Base-by-base conservation (phyloP, 2,329 filamentous ascomycete genomes). In the Zelopaecilomyces penicillatus region DNA sequence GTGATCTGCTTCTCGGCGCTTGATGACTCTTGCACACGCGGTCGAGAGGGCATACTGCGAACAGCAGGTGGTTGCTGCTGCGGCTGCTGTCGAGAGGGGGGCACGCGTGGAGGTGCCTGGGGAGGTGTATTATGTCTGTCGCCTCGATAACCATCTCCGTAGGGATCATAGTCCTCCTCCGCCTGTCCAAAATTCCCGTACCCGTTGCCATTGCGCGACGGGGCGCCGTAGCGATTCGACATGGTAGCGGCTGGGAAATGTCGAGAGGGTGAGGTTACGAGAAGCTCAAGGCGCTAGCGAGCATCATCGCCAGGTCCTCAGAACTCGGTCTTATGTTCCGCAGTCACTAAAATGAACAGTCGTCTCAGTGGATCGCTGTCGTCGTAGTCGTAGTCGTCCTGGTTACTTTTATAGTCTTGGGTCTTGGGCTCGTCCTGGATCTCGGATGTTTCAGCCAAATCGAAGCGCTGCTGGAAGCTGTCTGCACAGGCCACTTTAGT, bases 1-100 rank as follows among this genome's bases (percentile, higher is more conserved):
- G 67, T 65, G 47, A 80, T 79, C 59, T 79, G 74, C 40, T 71
- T 65, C 61, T 78, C 75, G 43, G 75, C 74, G 51, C 65, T 75
- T 37, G 74, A 69, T 37, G 74, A 69, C 54, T 65, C 67, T 49
- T 57, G 66, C 51, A 63, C 60, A 52, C 60, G 60, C 43, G 60
- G 51, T 44, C 65, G 55, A 30, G 65, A 66, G 28, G 63, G 53
- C 59, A 64, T 61, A 46, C 54, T 58, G 44, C 63, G 61, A 40
- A 61, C 52, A 41, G 50, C 56, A 33, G 55, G 55, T 39, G 57
- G 57, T 40, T 50, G 54, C 37, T 28, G 40, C 27, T 55, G 54
- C 39, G 57, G 57, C 37, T 58, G 55, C 34, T 49, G 58, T 52
- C 57, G 61, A 39, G 51, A 54, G 11, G 57, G 57, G 37, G 59